Evolutionary conservation across 495 filamentous ascomycete genomes (phyloP).

Genomic region (Aspergillus bertholletiae): DNA sequence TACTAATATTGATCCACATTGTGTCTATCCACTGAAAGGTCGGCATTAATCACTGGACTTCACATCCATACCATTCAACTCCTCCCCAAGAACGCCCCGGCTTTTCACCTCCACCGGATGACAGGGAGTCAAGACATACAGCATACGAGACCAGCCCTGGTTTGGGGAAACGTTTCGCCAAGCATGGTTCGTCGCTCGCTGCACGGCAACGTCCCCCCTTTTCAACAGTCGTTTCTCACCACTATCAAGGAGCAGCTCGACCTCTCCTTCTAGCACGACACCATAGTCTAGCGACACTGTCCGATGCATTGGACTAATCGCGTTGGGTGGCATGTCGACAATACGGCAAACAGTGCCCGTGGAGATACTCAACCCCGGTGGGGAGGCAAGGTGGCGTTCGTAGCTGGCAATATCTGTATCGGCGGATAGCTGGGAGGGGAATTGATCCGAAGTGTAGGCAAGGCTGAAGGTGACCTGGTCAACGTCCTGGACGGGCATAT

Average conservation of each 20-base stretch:
- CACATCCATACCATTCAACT: background rate
- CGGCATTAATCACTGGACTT: background rate
- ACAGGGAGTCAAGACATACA: slow-evolving; percentile 25
- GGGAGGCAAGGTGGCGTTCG: slow-evolving; percentile 32
- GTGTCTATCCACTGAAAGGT: too few species aligned
- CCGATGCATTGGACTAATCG: slow-evolving; percentile 64
- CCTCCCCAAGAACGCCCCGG: background rate
- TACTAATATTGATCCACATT: too few species aligned
- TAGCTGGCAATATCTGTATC: slow-evolving; percentile 44
- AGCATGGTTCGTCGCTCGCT: slow-evolving; percentile 49
- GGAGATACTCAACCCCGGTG: slow-evolving; percentile 46
- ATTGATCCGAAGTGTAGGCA: slow-evolving; percentile 48
- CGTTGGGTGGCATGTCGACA: slow-evolving; percentile 62
- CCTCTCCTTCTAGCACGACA: slow-evolving; percentile 65
- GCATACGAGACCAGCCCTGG: slow-evolving; percentile 43
- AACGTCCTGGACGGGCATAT: slow-evolving; percentile 21
- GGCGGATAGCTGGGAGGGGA: slow-evolving; percentile 49
- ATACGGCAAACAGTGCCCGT: slow-evolving; percentile 48
- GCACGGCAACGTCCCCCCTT: slow-evolving; percentile 66
- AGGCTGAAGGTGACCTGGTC: slow-evolving; percentile 28
- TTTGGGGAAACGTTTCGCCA: slow-evolving; percentile 37
- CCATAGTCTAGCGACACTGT: slow-evolving; percentile 72
- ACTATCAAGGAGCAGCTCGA: slow-evolving; percentile 71
- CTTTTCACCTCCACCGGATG: background rate
- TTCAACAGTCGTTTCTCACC: slow-evolving; percentile 58